Conservation (phyloP, 148 eudicot genomes). For the Gaultheria prostrata region DNA sequence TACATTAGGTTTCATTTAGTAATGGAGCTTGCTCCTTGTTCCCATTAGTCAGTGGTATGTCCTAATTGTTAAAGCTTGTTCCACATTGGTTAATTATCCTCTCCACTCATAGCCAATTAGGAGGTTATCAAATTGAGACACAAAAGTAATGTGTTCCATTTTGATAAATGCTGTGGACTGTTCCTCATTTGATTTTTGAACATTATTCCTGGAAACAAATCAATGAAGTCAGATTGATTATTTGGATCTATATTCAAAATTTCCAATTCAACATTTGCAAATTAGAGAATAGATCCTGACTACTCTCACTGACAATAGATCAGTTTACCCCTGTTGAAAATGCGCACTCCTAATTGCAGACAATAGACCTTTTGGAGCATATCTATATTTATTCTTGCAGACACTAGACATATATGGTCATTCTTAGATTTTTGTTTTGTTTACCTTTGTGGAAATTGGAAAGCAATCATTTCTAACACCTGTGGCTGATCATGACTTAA, state of each 20-base stretch:
- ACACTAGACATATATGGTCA: background rate
- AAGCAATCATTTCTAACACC: background rate
- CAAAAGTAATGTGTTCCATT: background rate
- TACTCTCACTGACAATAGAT: background rate
- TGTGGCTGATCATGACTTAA: background rate
- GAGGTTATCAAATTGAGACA: background rate
- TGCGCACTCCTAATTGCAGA: background rate
- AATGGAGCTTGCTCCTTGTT: background rate
- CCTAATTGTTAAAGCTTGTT: background rate
- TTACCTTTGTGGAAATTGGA: background rate
- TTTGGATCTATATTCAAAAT: background rate
- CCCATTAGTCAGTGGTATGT: background rate
- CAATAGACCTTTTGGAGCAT: background rate
- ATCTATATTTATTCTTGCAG: background rate
- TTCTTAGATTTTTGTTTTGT: background rate
- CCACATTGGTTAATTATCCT: too few relatives aligned
- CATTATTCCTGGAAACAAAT: background rate
- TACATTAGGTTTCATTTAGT: background rate
- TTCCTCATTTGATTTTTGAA: background rate
- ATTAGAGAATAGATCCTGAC: background rate
- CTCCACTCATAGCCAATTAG: too few relatives aligned
- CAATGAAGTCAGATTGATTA: background rate
- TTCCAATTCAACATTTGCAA: background rate
- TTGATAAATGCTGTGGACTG: background rate
- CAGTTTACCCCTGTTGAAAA: background rate